Evolutionary conservation across 1,284 basidiomycete genomes (phyloP), one percentile per base, ranked within the genome.

Genomic region (Cystobasidium pallidum): DNA sequence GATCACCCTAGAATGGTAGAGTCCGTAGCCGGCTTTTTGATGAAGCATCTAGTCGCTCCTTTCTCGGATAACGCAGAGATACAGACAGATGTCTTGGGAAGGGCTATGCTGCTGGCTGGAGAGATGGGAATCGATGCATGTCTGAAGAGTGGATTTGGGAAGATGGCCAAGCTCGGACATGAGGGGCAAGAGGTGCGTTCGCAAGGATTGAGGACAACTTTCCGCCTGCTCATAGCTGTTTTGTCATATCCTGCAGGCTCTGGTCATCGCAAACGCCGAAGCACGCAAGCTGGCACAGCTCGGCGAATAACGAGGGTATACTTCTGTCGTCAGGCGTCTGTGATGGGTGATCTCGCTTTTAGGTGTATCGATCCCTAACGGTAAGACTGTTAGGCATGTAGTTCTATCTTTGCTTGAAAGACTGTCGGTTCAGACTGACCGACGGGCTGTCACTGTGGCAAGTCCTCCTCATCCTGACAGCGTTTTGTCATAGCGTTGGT

Each of bases 11-110:
- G 86, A 17, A 15, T 83, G 0, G 75, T 72, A 0, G 87, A 88
- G 75, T 78, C 70, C 0, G 71, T 86, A 4, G 54, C 80, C 2
- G 78, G 79, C 86, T 87, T 75, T 61, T 85, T 77, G 7, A 21
- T 28, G 32, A 17, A 58, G 58, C 39, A 54, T n/a, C 63, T 81
- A 2, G 73, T 84, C 7, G 83, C 84, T 0, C 75, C 79, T 64
- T 75, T 88, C 59, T 79, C 80, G 13, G 74, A 82, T 19, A 78
- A 74, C 10, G 13, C 84, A 4, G 82, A 84, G 57, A 87, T 88
- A 70, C 78, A 83, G 55, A 78, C 77, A 0, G 68, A 71, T 7
- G 24, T 72, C 8, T 55, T 78, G 21, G 77, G 76, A 19, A 59
- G 57, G n/a, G 76, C 76, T 3, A 73, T 78, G 55, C 51, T 74